A percentile compares a stretch with the other conserved stretches of the same genome.
Conservation (phyloP, 2,329 filamentous ascomycete genomes). For the Alternaria infectoria region DNA sequence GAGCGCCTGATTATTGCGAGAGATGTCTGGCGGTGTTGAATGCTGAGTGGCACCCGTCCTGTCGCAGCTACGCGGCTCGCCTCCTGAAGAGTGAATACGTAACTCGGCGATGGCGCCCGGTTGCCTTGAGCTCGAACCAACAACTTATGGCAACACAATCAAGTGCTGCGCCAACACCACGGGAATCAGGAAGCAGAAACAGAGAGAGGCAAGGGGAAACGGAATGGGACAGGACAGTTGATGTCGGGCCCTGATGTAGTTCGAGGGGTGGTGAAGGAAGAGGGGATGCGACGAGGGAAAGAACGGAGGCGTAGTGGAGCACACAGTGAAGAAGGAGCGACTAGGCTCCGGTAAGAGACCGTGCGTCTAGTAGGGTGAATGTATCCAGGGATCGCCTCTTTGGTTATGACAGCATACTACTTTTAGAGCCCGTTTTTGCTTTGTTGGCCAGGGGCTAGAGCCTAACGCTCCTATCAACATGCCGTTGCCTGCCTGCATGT, state of each 20-base stretch:
- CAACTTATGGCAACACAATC: conserved; percentile 22
- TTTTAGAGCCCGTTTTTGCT: conserved; percentile 37
- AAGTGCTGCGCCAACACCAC: conserved; percentile 27
- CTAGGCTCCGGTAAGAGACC: conserved; percentile 38
- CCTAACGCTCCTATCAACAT: conserved; percentile 17
- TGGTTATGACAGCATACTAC: conserved; percentile 44
- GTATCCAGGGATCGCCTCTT: conserved; percentile 40
- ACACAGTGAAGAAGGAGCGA: conserved; percentile 36
- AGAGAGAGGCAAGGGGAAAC: conserved; percentile 5
- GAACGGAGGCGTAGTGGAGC: conserved; percentile 41
- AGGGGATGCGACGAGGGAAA: conserved; percentile 32
- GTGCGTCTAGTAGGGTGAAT: conserved; percentile 44
- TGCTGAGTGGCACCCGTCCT: conserved; percentile 22
- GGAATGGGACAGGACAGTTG: conserved; percentile 16
- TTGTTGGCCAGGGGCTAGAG: conserved; percentile 31
- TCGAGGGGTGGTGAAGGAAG: conserved; percentile 26
- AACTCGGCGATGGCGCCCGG: conserved; percentile 31
- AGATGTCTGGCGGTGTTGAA: conserved; percentile 14
- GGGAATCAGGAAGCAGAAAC: background rate
- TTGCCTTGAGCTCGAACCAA: conserved; percentile 21
- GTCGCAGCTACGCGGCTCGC: conserved; percentile 28
- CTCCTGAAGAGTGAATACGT: conserved; percentile 42
- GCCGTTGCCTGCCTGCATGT: conserved; percentile 27
- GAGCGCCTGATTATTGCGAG: conserved; percentile 20
- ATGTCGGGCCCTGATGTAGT: conserved; percentile 32